Conservation (phyloP, 139 green algal species). For the Picochlorum sp. region DNA sequence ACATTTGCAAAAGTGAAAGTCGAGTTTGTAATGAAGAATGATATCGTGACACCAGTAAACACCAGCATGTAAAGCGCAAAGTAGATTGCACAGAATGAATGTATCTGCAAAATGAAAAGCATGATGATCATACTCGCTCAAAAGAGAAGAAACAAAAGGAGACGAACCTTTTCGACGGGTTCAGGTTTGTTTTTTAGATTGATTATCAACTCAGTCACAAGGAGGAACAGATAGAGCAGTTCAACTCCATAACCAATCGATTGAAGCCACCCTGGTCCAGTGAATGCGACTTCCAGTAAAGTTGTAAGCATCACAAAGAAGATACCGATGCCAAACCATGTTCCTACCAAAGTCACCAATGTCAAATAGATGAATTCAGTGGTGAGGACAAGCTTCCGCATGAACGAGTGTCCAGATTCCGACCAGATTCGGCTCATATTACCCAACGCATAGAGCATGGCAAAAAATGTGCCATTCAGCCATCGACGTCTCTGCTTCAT, state of each 20-base stretch:
- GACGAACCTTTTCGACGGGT: conserved; percentile 25
- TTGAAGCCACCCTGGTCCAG: neutral
- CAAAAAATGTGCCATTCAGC: conserved; percentile 39
- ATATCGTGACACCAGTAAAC: conserved; percentile 36
- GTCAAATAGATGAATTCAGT: conserved; percentile 14
- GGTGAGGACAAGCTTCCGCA: conserved; percentile 11
- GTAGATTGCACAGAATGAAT: conserved; percentile 34
- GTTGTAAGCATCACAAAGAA: conserved; percentile 35
- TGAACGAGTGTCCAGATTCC: conserved; percentile 25
- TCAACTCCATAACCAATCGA: conserved; percentile 6
- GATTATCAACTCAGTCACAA: conserved; percentile 30
- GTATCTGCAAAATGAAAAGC: conserved; percentile 13
- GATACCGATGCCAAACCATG: conserved; percentile 19
- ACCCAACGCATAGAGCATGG: conserved; percentile 31
- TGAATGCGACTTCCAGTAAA: conserved; percentile 6
- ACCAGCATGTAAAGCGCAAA: conserved; percentile 37
- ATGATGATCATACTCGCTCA: neutral
- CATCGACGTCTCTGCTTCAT: conserved; percentile 38
- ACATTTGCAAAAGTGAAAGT: conserved; percentile 10
- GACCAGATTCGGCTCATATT: conserved; percentile 34
- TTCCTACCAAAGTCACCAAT: conserved; percentile 7
- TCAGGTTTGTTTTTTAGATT: conserved; percentile 37
- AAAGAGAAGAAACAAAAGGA: neutral
- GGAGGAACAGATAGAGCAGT: conserved; percentile 32
- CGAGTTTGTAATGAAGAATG: conserved; percentile 19